phyloP scores from a whole-genome alignment of 2,329 filamentous ascomycete species.

The Graphilbum sp. region DNA sequence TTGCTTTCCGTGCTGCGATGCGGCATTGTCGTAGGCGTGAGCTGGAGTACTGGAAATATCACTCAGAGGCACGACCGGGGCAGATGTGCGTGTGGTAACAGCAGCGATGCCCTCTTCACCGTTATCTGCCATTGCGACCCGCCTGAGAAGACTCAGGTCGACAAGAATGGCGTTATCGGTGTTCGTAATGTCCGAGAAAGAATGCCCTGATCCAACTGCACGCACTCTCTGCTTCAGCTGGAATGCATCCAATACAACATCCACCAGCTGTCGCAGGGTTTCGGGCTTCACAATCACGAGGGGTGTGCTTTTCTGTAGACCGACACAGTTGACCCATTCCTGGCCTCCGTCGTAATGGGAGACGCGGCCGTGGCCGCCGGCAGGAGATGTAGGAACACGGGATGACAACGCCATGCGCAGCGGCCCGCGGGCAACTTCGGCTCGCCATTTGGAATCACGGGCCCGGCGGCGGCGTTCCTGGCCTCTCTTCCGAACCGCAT shows the following conservation, averaged over 20 bases:
- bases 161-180: conserved; percentile 10
- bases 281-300: conserved; percentile 9
- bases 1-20: no score
- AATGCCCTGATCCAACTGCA: conserved; percentile 13
- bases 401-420: conserved; percentile 3
- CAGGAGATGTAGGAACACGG: neutral
- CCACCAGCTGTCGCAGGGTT: conserved; percentile 11
- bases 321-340: conserved; percentile 11
- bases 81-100: neutral
- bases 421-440: conserved; percentile 4
- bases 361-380: neutral
- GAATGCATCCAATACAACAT: conserved; percentile 9
- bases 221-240: conserved; percentile 9
- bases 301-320: conserved; percentile 10
- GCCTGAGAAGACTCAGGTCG: conserved; percentile 8
- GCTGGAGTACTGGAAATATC: no score
- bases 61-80: no score
- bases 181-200: conserved; percentile 12
- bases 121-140: conserved; percentile 9
- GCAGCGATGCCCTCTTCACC: conserved; percentile 7
- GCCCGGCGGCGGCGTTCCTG: conserved; percentile 2
- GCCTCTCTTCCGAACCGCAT: conserved; percentile 5
- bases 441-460: conserved; percentile 6
- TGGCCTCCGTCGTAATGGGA: neutral
- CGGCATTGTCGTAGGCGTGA: no score